Evolutionary conservation across 139 green algal genomes (phyloP).

Genomic region (Tetraselmis striata): DNA sequence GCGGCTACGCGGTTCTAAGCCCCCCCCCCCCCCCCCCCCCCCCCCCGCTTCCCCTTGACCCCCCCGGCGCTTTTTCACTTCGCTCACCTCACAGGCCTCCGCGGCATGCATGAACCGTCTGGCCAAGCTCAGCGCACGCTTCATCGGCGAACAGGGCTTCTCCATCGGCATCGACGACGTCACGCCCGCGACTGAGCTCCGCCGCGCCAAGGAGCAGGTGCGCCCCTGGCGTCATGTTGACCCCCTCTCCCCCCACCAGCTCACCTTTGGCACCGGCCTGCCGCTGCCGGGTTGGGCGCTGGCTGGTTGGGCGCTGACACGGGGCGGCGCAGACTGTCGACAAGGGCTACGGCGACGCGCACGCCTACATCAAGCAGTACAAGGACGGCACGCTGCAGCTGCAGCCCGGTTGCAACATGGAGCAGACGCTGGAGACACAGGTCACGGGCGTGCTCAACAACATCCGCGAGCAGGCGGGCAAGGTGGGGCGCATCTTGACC

Average conservation of each 20-base stretch:
- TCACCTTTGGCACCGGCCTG: too few species aligned
- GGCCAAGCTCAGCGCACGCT: constrained; percentile 82
- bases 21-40: too few species aligned
- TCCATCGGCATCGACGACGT: constrained; percentile 97
- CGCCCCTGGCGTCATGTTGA: too few species aligned
- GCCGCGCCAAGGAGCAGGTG: constrained; percentile 44
- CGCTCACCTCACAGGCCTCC: constrained; percentile 29
- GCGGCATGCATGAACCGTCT: constrained; percentile 80
- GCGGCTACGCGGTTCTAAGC: too few species aligned
- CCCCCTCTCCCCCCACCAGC: too few species aligned
- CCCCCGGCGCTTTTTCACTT: too few species aligned
- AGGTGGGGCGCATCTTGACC: constrained; percentile 29
- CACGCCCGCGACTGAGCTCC: constrained; percentile 57
- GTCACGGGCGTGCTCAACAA: constrained; percentile 84
- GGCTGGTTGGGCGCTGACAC: too few species aligned
- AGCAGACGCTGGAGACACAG: constrained; percentile 77
- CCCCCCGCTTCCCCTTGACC: too few species aligned
- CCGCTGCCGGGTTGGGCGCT: too few species aligned
- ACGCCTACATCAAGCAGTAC: constrained; percentile 61
- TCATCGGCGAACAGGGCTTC: constrained; percentile 89
- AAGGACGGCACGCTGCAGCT: constrained; percentile 66
- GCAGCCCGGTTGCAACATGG: constrained; percentile 77
- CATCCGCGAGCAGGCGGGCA: constrained; percentile 83
- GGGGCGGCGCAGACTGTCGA: constrained; percentile 40
- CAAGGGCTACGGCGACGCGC: constrained; percentile 62